Percentiles rank a stretch among this genome's conserved stretches.
Conservation (phyloP, 208 protist species). For the Acanthamoeba healyi region DNA sequence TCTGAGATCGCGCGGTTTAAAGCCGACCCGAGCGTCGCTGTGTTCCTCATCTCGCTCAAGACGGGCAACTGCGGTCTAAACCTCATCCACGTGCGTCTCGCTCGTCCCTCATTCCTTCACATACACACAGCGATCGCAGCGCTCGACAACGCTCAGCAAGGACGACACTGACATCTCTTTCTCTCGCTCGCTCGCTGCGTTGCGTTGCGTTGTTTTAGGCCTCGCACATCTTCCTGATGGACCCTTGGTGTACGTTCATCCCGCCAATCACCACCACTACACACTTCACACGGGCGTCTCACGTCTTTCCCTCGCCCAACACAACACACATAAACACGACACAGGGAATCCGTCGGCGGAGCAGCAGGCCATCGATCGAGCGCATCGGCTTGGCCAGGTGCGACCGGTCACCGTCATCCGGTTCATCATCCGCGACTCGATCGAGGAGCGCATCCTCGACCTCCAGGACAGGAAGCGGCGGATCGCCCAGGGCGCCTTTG, state of each 20-base stretch:
- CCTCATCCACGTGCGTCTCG: too few relatives aligned
- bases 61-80: too few relatives aligned
- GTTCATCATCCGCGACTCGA: constrained; percentile 20
- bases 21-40: constrained; percentile 65
- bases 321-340: too few relatives aligned
- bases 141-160: too few relatives aligned
- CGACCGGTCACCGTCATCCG: background rate
- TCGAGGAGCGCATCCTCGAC: constrained; percentile 60
- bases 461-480: constrained; percentile 33
- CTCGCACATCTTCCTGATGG: constrained; percentile 94
- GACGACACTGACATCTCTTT: too few relatives aligned
- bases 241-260: constrained; percentile 88
- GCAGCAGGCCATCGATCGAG: constrained; percentile 86
- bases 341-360: constrained; percentile 72
- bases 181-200: too few relatives aligned
- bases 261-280: background rate
- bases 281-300: background rate
- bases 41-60: constrained; percentile 88
- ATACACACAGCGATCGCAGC: too few relatives aligned
- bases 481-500: background rate
- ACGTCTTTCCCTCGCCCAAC: background rate
- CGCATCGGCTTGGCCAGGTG: constrained; percentile 90
- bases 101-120: too few relatives aligned
- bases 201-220: too few relatives aligned
- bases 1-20: constrained; percentile 79